Percentiles rank a stretch among this genome's conserved stretches.
phyloP scores from a whole-genome alignment of 192 early-diverging fungal genomes.

The Rhizophagus prolifer region DNA sequence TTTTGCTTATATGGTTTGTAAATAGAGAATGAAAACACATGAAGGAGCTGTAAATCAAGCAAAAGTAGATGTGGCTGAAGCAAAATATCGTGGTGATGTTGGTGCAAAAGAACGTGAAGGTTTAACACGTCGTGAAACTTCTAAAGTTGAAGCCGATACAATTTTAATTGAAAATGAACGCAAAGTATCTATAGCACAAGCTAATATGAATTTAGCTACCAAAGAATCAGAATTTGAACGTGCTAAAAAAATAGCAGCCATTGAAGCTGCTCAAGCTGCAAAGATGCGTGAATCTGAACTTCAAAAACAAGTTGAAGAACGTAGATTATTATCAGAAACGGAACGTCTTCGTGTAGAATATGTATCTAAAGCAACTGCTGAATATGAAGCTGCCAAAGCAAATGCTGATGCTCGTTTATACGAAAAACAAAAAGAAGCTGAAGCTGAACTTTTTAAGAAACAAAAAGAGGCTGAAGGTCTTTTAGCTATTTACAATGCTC shows the following conservation, averaged over 20 bases:
- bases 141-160: constrained; percentile 46
- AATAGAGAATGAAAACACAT: constrained; percentile 34
- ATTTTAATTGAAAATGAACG: constrained; percentile 51
- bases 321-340: constrained; percentile 36
- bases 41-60: constrained; percentile 59
- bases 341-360: constrained; percentile 48
- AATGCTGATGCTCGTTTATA: constrained; percentile 45
- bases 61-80: constrained; percentile 57
- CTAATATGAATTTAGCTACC: constrained; percentile 38
- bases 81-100: constrained; percentile 44
- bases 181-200: constrained; percentile 41
- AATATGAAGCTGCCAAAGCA: constrained; percentile 42
- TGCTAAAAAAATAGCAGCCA: constrained; percentile 47
- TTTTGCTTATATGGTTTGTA: constrained; percentile 47
- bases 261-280: constrained; percentile 49
- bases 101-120: constrained; percentile 52
- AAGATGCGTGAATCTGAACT: constrained; percentile 43
- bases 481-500: constrained; percentile 37
- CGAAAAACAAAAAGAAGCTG: constrained; percentile 40
- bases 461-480: constrained; percentile 45
- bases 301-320: constrained; percentile 48
- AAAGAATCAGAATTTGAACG: constrained; percentile 40
- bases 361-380: constrained; percentile 48
- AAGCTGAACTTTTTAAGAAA: constrained; percentile 33
- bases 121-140: constrained; percentile 42